Conservation (phyloP, 768 basidiomycete genomes). For the Scleroderma citrinum region DNA sequence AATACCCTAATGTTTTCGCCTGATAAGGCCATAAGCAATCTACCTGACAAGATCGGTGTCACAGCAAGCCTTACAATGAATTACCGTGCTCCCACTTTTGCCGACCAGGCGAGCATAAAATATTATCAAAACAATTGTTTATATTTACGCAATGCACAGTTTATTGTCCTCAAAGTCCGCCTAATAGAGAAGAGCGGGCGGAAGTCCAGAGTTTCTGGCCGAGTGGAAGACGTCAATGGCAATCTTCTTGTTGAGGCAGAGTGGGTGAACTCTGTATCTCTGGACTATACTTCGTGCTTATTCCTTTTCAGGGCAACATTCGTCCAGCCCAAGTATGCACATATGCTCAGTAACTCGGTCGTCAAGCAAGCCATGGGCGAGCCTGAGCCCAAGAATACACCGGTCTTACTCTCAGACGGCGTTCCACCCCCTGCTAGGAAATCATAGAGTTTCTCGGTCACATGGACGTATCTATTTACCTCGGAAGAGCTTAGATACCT, state of each 20-base stretch:
- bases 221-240: conserved; percentile 77
- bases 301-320: conserved; percentile 57
- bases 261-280: conserved; percentile 39
- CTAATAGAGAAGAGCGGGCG: conserved; percentile 68
- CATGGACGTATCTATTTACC: no score
- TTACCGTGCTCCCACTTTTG: conserved; percentile 83
- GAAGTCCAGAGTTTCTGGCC: conserved; percentile 65
- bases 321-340: conserved; percentile 85
- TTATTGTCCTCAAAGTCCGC: conserved; percentile 72
- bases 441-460: no score
- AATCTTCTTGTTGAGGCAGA: conserved; percentile 75
- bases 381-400: conserved; percentile 28
- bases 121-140: background rate
- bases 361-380: conserved; percentile 65
- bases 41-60: conserved; percentile 88
- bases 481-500: no score
- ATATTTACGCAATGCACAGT: conserved; percentile 40
- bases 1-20: background rate
- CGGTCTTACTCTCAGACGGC: conserved; percentile 24
- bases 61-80: conserved; percentile 80
- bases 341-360: conserved; percentile 56
- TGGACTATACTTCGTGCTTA: background rate
- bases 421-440: conserved; percentile 21
- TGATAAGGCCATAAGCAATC: conserved; percentile 69
- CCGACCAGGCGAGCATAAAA: conserved; percentile 63